Evolutionary conservation across 768 basidiomycete genomes (phyloP), one percentile per base, ranked within the genome.

Genomic region (Pulveroboletus sp.): DNA sequence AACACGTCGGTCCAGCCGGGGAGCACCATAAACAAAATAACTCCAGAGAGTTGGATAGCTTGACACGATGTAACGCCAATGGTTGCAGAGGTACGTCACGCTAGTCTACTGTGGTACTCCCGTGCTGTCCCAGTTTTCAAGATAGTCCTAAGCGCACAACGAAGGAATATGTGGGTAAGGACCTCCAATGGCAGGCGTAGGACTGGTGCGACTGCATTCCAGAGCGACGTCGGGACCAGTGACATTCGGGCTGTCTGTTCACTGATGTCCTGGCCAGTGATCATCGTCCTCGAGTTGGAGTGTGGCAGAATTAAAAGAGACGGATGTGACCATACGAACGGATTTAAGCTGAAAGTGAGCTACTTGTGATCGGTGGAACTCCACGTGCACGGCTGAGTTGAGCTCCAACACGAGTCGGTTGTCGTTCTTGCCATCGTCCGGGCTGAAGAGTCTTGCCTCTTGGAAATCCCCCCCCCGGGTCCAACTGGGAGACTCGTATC

Each of bases 61-160:
- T 8, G 48, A 48, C 15, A 33, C 48, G 18, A 47, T 27, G 1
- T 10, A 36, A 48, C 45, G 48, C 48, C 48, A 47, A 24, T 2
- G 3, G 27, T 45, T 47, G 45, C 48, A 49, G 9, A 49, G 27
- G 12, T 48, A 8, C 9, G 48, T 30, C 15, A 49, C 48, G 15
- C n/a, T 30, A 15, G 37, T 35, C 45, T 46, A 49, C 15, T 8
- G 7, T 11, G 46, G 46, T 11, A 49, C 24, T 15, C 46, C 35
- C 9, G 8, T 15, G 27, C 48, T 18, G n/a, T n/a, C n/a, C n/a
- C n/a, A n/a, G 6, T 15, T n/a, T 14, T n/a, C 6, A n/a, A n/a
- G 8, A 33, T 36, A 48, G 21, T n/a, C 36, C 28, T 12, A 15
- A 18, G 35, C 10, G 46, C 35, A 15, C 6, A 49, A n/a, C 30